phyloP scores from a whole-genome alignment of 805 yeast species.

The Ogataea trehalophila region DNA sequence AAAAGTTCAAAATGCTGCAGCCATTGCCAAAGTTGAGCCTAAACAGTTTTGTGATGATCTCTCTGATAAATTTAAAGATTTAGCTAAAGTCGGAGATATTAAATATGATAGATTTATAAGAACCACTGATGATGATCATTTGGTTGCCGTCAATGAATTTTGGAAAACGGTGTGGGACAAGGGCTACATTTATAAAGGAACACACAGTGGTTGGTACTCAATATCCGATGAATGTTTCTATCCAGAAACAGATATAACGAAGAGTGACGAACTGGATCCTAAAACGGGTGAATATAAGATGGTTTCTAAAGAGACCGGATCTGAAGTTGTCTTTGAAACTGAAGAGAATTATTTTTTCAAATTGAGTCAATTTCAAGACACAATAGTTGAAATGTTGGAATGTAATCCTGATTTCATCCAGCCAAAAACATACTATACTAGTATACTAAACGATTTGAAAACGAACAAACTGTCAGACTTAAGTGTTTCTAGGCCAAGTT shows the following conservation, averaged over 20 bases:
- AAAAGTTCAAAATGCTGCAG: conserved; percentile 86
- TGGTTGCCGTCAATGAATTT: conserved; percentile 54
- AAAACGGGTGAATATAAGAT: conserved; percentile 27
- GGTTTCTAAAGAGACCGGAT: conserved; percentile 65
- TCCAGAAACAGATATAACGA: conserved; percentile 65
- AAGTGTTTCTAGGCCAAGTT: conserved; percentile 80
- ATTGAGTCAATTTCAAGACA: conserved; percentile 53
- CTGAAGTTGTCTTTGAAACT: conserved; percentile 66
- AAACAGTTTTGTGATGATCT: conserved; percentile 68
- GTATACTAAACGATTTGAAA: conserved; percentile 55
- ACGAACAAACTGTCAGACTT: conserved; percentile 52
- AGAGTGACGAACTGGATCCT: conserved; percentile 31
- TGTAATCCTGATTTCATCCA: conserved; percentile 54
- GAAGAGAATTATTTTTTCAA: conserved; percentile 88
- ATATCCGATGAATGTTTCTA: conserved; percentile 92
- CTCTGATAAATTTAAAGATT: conserved; percentile 53
- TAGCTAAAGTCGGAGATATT: conserved; percentile 58
- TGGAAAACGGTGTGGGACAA: conserved; percentile 61
- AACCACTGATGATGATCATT: conserved; percentile 84
- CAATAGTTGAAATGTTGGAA: conserved; percentile 46
- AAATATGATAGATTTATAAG: conserved; percentile 74
- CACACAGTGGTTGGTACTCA: conserved; percentile 93
- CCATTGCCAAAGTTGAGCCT: conserved; percentile 45
- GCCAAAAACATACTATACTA: conserved; percentile 54
- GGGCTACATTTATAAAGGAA: conserved; percentile 74